Evolutionary conservation across 306 rosid genomes (phyloP).

Genomic region (Crotalaria pallida): DNA sequence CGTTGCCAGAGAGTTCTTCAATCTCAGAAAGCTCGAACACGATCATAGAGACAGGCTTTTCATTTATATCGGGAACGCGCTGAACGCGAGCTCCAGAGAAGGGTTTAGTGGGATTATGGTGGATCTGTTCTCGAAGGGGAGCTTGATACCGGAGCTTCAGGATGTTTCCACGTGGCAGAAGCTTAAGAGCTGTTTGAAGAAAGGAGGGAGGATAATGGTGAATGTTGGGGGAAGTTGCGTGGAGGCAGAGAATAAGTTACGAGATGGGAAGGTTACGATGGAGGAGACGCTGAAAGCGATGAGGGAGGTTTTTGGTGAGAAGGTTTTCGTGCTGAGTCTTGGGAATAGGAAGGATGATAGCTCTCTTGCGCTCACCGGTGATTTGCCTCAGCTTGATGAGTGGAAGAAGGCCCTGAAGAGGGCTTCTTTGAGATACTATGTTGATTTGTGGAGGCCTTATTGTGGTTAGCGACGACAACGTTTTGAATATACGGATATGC

Average conservation of each 20-base stretch:
- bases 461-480: constrained; percentile 25
- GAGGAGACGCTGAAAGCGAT: constrained; percentile 66
- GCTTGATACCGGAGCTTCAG: constrained; percentile 80
- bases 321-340: constrained; percentile 53
- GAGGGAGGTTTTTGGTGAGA: constrained; percentile 43
- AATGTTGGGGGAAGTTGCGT: constrained; percentile 96
- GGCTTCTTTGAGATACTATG: constrained; percentile 36
- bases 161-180: constrained; percentile 58
- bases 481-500: no score
- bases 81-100: constrained; percentile 43
- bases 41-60: constrained; percentile 43
- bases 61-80: constrained; percentile 58
- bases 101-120: constrained; percentile 85
- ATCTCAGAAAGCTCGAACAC: constrained; percentile 49
- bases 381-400: constrained; percentile 35
- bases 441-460: constrained; percentile 46
- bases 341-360: constrained; percentile 75
- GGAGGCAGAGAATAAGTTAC: constrained; percentile 61
- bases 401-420: constrained; percentile 65
- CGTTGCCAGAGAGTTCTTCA: constrained; percentile 69
- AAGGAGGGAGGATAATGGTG: constrained; percentile 87
- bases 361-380: constrained; percentile 80
- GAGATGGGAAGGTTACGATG: constrained; percentile 63
- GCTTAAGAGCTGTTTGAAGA: constrained; percentile 54
- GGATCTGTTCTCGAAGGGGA: constrained; percentile 62